Conservation (phyloP, 257 asterid species). For the Nicotiana tomentosiformis region DNA sequence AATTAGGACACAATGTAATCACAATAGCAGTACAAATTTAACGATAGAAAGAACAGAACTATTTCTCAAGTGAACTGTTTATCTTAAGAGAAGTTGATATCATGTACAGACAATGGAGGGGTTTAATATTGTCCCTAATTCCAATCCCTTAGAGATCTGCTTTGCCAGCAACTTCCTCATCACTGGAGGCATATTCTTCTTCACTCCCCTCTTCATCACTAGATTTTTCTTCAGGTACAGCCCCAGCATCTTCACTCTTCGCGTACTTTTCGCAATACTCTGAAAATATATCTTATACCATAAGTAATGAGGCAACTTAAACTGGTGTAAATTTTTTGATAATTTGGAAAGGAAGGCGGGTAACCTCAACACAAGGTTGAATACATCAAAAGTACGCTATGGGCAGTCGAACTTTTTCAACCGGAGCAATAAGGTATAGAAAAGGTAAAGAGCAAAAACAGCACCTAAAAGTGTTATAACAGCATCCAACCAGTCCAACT, state of each 20-base stretch:
- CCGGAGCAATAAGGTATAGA: neutral
- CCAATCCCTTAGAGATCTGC: slow-evolving; percentile 50
- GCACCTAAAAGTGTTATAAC: neutral
- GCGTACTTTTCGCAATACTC: slow-evolving; percentile 79
- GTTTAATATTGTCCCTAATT: slow-evolving; percentile 3
- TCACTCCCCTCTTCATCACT: slow-evolving; percentile 76
- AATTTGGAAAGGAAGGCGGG: neutral
- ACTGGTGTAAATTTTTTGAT: neutral
- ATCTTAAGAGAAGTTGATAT: slow-evolving; percentile 23
- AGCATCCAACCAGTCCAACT: neutral
- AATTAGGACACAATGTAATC: slow-evolving; percentile 17
- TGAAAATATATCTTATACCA: slow-evolving; percentile 14
- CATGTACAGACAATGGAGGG: slow-evolving; percentile 38
- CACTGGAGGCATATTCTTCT: slow-evolving; percentile 64
- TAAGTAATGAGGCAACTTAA: neutral
- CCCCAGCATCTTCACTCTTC: slow-evolving; percentile 73
- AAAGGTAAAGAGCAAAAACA: neutral
- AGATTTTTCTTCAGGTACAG: slow-evolving; percentile 53
- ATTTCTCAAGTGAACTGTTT: neutral
- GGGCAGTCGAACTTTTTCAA: neutral
- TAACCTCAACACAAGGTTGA: neutral
- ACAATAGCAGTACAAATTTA: slow-evolving; percentile 4
- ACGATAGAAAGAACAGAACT: slow-evolving; percentile 9
- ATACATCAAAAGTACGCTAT: neutral
- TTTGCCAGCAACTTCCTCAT: slow-evolving; percentile 73